These are phyloP conservation scores for Penicillium aurantiogriseum DNA, from an alignment of 2,329 filamentous ascomycete species.

Conservation along the genomic window DNA sequence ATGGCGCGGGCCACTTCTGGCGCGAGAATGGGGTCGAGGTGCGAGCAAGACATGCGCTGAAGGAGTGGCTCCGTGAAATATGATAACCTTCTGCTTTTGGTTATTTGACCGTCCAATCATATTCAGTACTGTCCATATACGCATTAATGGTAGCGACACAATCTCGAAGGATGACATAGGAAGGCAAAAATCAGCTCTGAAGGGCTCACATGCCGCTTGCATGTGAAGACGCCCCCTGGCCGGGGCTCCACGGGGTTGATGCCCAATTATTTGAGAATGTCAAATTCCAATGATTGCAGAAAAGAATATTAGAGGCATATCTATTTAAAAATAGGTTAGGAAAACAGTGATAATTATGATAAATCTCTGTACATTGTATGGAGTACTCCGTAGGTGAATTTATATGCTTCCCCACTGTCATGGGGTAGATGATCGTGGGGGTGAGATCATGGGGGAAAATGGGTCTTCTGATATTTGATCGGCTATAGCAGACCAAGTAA, in stretches of 20 bases:
- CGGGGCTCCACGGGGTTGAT: background rate
- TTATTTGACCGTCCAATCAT: background rate
- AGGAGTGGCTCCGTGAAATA: constrained; percentile 39
- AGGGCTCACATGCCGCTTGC: background rate
- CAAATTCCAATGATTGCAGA: background rate
- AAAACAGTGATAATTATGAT: background rate
- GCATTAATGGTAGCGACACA: background rate
- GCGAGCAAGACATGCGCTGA: constrained; percentile 41
- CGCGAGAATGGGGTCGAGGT: constrained; percentile 51
- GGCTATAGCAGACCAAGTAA: background rate
- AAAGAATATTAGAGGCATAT: background rate
- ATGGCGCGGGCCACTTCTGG: constrained; percentile 64
- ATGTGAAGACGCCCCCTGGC: constrained; percentile 5
- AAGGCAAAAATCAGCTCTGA: background rate
- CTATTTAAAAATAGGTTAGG: background rate
- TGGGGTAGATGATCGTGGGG: constrained; percentile 17
- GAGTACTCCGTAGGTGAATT: background rate
- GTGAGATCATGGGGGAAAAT: constrained; percentile 13
- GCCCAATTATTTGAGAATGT: background rate
- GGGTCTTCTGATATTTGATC: background rate
- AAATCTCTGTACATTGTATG: background rate
- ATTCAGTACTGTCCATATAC: background rate
- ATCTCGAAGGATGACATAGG: background rate
- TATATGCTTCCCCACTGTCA: constrained; percentile 4
- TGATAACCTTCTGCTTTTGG: background rate